Conservation (phyloP, 371 early-diverging fungal genomes). For the Circinella umbellata region DNA sequence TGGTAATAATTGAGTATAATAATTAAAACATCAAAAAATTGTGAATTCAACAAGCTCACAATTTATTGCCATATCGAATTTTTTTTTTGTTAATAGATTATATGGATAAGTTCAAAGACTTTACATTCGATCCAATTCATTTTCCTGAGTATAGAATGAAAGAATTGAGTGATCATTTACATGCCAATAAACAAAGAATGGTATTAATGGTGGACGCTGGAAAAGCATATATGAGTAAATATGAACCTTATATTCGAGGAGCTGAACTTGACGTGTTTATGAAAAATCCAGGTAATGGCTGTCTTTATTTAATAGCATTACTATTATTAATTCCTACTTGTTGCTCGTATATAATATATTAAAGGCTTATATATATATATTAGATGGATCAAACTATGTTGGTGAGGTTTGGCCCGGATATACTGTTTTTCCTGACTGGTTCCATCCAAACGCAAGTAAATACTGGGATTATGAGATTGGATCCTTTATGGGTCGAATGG, state of each 20-base stretch:
- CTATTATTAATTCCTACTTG: too few species aligned
- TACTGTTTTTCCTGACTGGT: constrained; percentile 43
- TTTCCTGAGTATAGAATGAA: constrained; percentile 44
- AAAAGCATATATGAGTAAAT: constrained; percentile 36
- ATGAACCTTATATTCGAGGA: constrained; percentile 48
- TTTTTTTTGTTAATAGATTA: constrained; percentile 34
- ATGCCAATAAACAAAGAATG: constrained; percentile 44
- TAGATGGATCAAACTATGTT: constrained; percentile 43
- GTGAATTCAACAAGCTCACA: too few species aligned
- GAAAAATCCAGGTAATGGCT: constrained; percentile 29
- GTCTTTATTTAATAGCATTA: too few species aligned
- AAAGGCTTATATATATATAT: not conserved
- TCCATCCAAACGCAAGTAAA: constrained; percentile 18
- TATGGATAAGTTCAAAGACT: constrained; percentile 62
- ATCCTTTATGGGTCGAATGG: constrained; percentile 13
- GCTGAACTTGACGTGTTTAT: constrained; percentile 49
- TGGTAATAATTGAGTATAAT: constrained; percentile 21
- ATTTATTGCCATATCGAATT: not conserved
- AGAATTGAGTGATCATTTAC: constrained; percentile 32
- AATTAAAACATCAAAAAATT: too few species aligned
- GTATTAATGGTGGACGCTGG: constrained; percentile 62
- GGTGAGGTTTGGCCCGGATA: constrained; percentile 77
- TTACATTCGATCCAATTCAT: constrained; percentile 50
- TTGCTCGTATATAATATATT: too few species aligned
- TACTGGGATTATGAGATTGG: constrained; percentile 23